Percentiles rank a stretch among this genome's conserved stretches.
phyloP scores from a whole-genome alignment of 106 monocot species.

The Cymbidium sinense region DNA sequence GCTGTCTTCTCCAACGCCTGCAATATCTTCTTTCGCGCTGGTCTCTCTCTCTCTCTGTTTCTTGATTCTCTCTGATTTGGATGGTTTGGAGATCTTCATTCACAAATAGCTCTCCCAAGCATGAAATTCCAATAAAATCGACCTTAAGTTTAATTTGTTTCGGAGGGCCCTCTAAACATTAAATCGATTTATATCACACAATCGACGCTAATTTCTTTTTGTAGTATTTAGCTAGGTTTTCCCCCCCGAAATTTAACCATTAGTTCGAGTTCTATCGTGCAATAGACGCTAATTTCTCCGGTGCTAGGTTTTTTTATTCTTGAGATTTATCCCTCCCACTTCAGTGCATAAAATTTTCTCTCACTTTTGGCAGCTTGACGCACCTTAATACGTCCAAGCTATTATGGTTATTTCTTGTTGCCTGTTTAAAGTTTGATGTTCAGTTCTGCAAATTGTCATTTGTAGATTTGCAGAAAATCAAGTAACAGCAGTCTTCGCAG shows the following conservation, averaged over 20 bases:
- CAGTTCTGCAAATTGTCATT: neutral
- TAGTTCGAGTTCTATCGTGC: neutral
- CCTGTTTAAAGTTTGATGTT: neutral
- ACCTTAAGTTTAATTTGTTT: neutral
- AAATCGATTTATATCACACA: neutral
- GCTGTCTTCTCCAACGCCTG: conserved; percentile 45
- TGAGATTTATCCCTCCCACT: neutral
- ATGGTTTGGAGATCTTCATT: neutral
- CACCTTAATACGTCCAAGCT: neutral
- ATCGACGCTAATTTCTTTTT: neutral
- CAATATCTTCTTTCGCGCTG: conserved; percentile 55
- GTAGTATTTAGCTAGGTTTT: neutral
- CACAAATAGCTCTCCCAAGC: neutral
- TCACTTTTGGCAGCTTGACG: neutral
- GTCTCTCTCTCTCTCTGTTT: conserved; percentile 23
- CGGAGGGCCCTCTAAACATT: neutral
- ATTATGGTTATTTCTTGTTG: neutral
- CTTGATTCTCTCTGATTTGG: neutral
- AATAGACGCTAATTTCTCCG: neutral
- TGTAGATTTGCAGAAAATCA: conserved; percentile 52
- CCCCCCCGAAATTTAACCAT: neutral
- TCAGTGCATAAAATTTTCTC: neutral
- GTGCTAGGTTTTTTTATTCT: neutral
- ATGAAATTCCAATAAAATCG: neutral
- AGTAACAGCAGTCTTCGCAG: conserved; percentile 46